Conservation (phyloP, 176 grass and related monocot species). For the Canna indica region DNA sequence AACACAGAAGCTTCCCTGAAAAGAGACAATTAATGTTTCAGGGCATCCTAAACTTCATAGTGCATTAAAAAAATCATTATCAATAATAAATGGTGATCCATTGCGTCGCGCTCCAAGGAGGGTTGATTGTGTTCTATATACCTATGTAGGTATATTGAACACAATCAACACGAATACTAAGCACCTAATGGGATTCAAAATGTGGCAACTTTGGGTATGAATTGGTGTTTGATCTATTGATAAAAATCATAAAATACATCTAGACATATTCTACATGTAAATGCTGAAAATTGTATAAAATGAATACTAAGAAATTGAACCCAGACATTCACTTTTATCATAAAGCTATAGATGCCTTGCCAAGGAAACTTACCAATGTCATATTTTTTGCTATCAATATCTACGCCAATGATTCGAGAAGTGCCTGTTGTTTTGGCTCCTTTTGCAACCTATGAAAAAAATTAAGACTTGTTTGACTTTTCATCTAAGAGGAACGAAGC, state of each 20-base stretch:
- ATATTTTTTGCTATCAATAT: constrained; percentile 90
- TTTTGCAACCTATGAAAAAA: constrained; percentile 62
- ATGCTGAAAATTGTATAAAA: not conserved
- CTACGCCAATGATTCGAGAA: constrained; percentile 89
- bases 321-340: not conserved
- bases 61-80: no score
- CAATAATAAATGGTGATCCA: no score
- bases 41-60: no score
- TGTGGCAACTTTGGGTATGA: not conserved
- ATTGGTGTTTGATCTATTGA: not conserved
- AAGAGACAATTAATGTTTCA: no score
- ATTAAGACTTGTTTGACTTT: not conserved
- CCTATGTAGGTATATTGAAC: not conserved
- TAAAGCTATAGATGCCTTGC: not conserved
- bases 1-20: no score
- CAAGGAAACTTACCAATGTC: constrained; percentile 47
- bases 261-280: not conserved
- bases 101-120: no score
- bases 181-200: not conserved
- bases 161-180: not conserved
- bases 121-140: no score
- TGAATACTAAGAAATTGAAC: not conserved
- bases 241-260: not conserved
- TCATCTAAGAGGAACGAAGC: not conserved
- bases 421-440: constrained; percentile 81